phyloP scores from a whole-genome alignment of 2,329 filamentous ascomycete genomes.

The Penicillium griseofulvum region DNA sequence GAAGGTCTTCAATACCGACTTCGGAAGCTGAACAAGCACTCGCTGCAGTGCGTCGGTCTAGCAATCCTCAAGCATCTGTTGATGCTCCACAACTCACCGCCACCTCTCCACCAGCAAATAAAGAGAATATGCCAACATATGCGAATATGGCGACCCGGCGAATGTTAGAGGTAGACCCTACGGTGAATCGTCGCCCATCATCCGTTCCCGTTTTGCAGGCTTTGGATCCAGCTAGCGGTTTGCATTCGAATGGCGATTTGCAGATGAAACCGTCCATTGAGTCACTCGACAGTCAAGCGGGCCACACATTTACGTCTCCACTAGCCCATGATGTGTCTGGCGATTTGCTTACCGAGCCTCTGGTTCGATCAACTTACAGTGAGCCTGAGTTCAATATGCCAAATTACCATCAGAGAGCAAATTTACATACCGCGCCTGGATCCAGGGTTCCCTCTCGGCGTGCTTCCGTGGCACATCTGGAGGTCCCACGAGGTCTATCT shows the following conservation, averaged over 20 bases:
- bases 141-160: constrained; percentile 32
- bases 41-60: constrained; percentile 38
- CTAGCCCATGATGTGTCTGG: constrained; percentile 24
- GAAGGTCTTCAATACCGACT: constrained; percentile 20
- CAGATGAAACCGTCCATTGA: constrained; percentile 33
- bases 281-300: constrained; percentile 26
- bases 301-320: constrained; percentile 29
- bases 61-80: constrained; percentile 29
- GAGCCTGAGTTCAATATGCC: constrained; percentile 28
- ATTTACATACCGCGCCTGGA: constrained; percentile 26
- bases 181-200: constrained; percentile 22
- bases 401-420: constrained; percentile 15
- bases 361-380: constrained; percentile 34
- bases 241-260: constrained; percentile 12
- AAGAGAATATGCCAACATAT: constrained; percentile 36
- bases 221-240: constrained; percentile 13
- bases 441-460: constrained; percentile 26
- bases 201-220: constrained; percentile 19
- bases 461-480: constrained; percentile 15
- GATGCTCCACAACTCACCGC: constrained; percentile 8
- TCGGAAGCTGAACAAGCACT: constrained; percentile 43
- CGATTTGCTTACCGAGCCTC: constrained; percentile 26
- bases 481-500: constrained; percentile 22
- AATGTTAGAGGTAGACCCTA: constrained; percentile 15
- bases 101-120: constrained; percentile 7